A percentile compares a stretch with the other conserved stretches of the same genome.
Evolutionary conservation across 805 yeast genomes (phyloP).

Genomic region (Wickerhamiella shivajii): DNA sequence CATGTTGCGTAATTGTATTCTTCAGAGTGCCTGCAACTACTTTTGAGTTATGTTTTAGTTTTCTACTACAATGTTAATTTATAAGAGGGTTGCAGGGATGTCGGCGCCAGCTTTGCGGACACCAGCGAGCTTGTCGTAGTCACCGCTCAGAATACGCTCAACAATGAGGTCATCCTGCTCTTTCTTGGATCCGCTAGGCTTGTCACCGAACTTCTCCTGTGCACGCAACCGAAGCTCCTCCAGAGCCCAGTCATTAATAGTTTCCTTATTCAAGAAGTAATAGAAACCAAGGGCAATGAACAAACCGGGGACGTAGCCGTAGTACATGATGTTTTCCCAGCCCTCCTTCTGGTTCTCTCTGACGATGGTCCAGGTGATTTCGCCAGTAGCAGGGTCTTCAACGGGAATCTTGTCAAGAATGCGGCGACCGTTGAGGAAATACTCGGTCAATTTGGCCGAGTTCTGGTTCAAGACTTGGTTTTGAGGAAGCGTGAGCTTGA

Average conservation of each 20-base stretch:
- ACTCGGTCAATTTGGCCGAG: constrained; percentile 42
- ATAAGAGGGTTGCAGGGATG: constrained; percentile 24
- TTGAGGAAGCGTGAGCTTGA: constrained; percentile 38
- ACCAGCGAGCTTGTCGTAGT: constrained; percentile 47
- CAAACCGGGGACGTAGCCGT: constrained; percentile 57
- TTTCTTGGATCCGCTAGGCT: constrained; percentile 29
- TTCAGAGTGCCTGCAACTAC: too few relatives aligned
- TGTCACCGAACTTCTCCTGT: constrained; percentile 46
- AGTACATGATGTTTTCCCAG: constrained; percentile 67
- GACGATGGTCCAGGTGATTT: constrained; percentile 62
- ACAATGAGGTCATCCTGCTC: constrained; percentile 65
- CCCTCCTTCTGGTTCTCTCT: constrained; percentile 69
- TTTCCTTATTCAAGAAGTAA: constrained; percentile 37
- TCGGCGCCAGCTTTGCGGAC: constrained; percentile 25
- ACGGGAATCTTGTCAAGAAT: constrained; percentile 75
- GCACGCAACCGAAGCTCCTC: constrained; percentile 67
- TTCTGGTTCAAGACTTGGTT: constrained; percentile 44
- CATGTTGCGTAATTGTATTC: too few relatives aligned
- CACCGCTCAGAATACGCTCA: constrained; percentile 70
- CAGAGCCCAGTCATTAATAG: constrained; percentile 63
- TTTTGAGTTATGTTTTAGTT: background rate
- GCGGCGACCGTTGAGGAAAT: constrained; percentile 39
- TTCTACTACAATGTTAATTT: constrained; percentile 2
- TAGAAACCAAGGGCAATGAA: constrained; percentile 39
- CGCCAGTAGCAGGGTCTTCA: constrained; percentile 65